Evolutionary conservation across 805 yeast genomes (phyloP), one percentile per base, ranked within the genome.

Genomic region (Yarrowia sp.): DNA sequence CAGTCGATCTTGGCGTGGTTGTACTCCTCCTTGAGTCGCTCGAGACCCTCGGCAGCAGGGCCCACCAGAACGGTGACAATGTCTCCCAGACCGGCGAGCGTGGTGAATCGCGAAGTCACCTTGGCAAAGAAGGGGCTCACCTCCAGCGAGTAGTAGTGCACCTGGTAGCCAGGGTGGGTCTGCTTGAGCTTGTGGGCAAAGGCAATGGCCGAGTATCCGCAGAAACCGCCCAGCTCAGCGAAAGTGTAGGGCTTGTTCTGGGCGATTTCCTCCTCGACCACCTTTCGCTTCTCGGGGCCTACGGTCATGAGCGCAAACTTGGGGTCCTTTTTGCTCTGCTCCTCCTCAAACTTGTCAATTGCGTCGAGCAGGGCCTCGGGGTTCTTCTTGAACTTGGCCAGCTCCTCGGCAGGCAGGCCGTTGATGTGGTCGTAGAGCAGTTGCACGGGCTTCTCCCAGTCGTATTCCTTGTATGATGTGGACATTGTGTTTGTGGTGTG

Each of bases 1-100:
- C 50, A 42, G 53, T 68, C 70, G 12, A 68, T 43, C 56, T 63
- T 63, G 67, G 67, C 45, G 56, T 48, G 55, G 67, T 63, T 63
- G 55, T 15, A 48, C 45, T 63, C 67, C n/a, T 19, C n/a, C 56
- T 63, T 63, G 56, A 63, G 56, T 22, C 67, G 45, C 48, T 48
- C 67, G 12, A 63, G 67, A 48, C 67, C 67, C 46, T 63, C 67
- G 16, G 56, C 11, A 15, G 67, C 67, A 40, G 67, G 67, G 4
- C 67, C 67, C 1, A 63, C 67, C 3, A 63, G 56, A 15, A 63
- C 67, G 14, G 55, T 63, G 40, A 63, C 67, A 22, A 63, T 40
- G 26, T 63, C 67, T 9, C 67, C 67, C 4, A 63, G 67, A 15
- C 67, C 67, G 7, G 67, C 67, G 8, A 63, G 48, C 4, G 67